A percentile compares a stretch with the other conserved stretches of the same genome.
These are phyloP conservation scores for Alternaria panax DNA, from an alignment of 2,329 filamentous ascomycete genomes.

Conservation along the genomic window DNA sequence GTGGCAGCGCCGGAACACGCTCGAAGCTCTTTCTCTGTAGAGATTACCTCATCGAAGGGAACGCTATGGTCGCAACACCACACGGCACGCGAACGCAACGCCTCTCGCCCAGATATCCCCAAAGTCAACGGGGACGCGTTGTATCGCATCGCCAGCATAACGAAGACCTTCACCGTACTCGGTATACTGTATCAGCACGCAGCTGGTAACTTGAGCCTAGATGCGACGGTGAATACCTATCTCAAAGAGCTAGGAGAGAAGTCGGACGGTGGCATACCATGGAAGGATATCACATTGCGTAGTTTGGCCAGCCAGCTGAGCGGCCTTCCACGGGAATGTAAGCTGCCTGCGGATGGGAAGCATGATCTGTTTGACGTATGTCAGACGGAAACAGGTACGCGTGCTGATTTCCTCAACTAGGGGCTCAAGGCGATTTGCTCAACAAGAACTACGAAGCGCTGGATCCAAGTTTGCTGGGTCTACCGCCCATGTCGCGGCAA, in stretches of 20 bases:
- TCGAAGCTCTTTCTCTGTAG: slow-evolving; percentile 51
- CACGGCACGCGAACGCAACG: slow-evolving; percentile 48
- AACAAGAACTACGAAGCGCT: slow-evolving; percentile 18
- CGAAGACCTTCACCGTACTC: slow-evolving; percentile 46
- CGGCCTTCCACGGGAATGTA: slow-evolving; percentile 53
- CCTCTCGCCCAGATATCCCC: slow-evolving; percentile 46
- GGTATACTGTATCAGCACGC: slow-evolving; percentile 44
- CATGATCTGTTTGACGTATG: slow-evolving; percentile 10
- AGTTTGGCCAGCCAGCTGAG: slow-evolving; percentile 53
- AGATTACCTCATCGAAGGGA: slow-evolving; percentile 49
- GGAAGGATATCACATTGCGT: slow-evolving; percentile 54
- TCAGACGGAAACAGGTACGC: slow-evolving; percentile 32
- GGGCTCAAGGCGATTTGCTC: slow-evolving; percentile 41
- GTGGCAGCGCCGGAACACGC: slow-evolving; percentile 41
- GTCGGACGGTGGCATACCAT: slow-evolving; percentile 44
- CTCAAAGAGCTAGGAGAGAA: slow-evolving; percentile 40
- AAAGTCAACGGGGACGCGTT: slow-evolving; percentile 50
- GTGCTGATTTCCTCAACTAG: slow-evolving; percentile 31
- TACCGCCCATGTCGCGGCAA: slow-evolving; percentile 46
- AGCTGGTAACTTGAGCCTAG: slow-evolving; percentile 45
- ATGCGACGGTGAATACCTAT: slow-evolving; percentile 45
- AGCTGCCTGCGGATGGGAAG: background rate
- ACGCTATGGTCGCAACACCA: slow-evolving; percentile 51
- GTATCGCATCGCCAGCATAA: slow-evolving; percentile 52
- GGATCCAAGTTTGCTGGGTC: slow-evolving; percentile 31